A percentile compares a stretch with the other conserved stretches of the same genome.
Evolutionary conservation across 2,329 filamentous ascomycete species (phyloP).

Genomic region (Cucurbitaria berberidis): DNA sequence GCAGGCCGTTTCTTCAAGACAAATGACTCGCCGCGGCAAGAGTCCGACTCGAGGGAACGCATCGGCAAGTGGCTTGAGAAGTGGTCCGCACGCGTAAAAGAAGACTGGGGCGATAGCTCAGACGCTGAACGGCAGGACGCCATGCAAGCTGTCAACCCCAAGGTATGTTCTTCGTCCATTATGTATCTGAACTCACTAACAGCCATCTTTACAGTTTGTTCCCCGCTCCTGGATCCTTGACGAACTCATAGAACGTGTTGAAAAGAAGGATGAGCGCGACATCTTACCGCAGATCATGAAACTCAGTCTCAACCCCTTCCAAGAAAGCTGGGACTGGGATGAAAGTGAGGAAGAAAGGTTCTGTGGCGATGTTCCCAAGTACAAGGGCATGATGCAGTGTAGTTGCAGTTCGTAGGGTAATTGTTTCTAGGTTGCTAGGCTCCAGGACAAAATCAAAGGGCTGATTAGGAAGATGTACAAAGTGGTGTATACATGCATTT

Average conservation of each 20-base stretch:
- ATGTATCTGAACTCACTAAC: background rate
- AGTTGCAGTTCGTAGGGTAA: constrained; percentile 84
- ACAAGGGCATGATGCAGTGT: constrained; percentile 84
- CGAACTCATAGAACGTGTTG: constrained; percentile 87
- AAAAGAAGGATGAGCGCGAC: constrained; percentile 80
- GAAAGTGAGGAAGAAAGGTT: constrained; percentile 79
- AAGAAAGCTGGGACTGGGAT: constrained; percentile 74
- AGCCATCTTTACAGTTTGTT: constrained; percentile 65
- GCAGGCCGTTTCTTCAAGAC: constrained; percentile 80
- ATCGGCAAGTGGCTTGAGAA: constrained; percentile 81
- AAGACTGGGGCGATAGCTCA: constrained; percentile 73
- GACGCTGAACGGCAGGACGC: constrained; percentile 68
- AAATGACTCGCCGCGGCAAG: constrained; percentile 62
- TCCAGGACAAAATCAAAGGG: too few species aligned
- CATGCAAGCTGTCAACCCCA: constrained; percentile 91
- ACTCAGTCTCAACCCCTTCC: constrained; percentile 83
- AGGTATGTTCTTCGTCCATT: constrained; percentile 50
- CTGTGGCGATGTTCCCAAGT: constrained; percentile 82
- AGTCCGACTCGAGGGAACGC: constrained; percentile 68
- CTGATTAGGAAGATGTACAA: too few species aligned
- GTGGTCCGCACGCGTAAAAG: constrained; percentile 73
- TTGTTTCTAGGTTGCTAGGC: too few species aligned
- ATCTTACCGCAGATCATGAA: constrained; percentile 80
- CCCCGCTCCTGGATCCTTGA: constrained; percentile 92
- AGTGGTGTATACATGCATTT: background rate